Evolutionary conservation across 1,139 yeast species (phyloP).

Genomic region (Geotrichum europaeum): DNA sequence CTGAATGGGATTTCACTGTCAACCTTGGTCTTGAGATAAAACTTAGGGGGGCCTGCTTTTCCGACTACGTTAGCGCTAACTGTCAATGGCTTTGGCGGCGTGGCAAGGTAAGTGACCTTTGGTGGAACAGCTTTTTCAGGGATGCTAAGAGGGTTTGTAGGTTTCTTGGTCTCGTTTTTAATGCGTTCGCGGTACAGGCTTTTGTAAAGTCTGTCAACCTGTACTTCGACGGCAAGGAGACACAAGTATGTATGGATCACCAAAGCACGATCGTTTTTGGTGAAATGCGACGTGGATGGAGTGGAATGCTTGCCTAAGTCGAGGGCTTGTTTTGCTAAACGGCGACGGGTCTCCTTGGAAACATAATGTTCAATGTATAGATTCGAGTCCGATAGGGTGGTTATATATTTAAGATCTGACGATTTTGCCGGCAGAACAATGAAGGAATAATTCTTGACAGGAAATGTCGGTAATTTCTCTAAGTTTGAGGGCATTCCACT

Average conservation of each 20-base stretch:
- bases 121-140: slow-evolving; percentile 5
- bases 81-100: slow-evolving; percentile 5
- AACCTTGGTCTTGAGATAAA: slow-evolving; percentile 15
- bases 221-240: slow-evolving; percentile 52
- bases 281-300: slow-evolving; percentile 22
- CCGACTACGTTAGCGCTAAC: slow-evolving; percentile 2
- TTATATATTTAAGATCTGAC: slow-evolving; percentile 42
- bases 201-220: slow-evolving; percentile 54
- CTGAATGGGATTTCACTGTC: slow-evolving; percentile 14
- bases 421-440: slow-evolving; percentile 41
- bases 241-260: slow-evolving; percentile 47
- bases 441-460: slow-evolving; percentile 41
- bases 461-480: slow-evolving; percentile 30
- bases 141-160: slow-evolving; percentile 5
- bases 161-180: slow-evolving; percentile 9
- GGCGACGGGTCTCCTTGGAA: slow-evolving; percentile 33
- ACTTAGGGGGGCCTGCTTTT: slow-evolving; percentile 9
- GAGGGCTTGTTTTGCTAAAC: slow-evolving; percentile 36
- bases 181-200: slow-evolving; percentile 27
- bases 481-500: slow-evolving; percentile 41
- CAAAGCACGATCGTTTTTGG: slow-evolving; percentile 40
- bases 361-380: slow-evolving; percentile 51
- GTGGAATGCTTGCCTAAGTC: slow-evolving; percentile 17
- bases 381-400: slow-evolving; percentile 39
- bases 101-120: background rate